A percentile compares a stretch with the other conserved stretches of the same genome.
Conservation (phyloP, 495 filamentous ascomycete species). For the Aspergillus diversus region DNA sequence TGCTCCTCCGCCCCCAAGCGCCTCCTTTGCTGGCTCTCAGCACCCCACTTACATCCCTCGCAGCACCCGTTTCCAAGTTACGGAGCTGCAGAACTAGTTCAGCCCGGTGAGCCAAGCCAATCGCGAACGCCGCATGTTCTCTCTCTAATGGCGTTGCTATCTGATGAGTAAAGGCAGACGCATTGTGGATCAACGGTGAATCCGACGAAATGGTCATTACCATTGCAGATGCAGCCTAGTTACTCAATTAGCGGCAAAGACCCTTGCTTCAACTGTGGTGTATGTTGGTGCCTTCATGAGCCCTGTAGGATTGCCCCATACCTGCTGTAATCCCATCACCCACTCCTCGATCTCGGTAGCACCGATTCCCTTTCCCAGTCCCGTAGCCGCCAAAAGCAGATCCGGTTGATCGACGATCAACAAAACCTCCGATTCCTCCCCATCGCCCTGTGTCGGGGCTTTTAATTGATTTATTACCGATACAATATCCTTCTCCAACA, state of each 20-base stretch:
- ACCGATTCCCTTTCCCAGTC: constrained; percentile 40
- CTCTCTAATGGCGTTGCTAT: constrained; percentile 62
- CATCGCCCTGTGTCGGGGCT: constrained; percentile 24
- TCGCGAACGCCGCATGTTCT: constrained; percentile 69
- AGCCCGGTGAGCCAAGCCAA: constrained; percentile 76
- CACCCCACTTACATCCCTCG: constrained; percentile 90
- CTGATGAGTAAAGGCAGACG: constrained; percentile 33
- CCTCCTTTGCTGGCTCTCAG: constrained; percentile 71
- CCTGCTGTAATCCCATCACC: constrained; percentile 50
- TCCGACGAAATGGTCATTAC: constrained; percentile 73
- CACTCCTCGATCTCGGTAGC: constrained; percentile 52
- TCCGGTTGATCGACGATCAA: constrained; percentile 58
- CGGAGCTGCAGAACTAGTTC: constrained; percentile 68
- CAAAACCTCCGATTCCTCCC: constrained; percentile 34
- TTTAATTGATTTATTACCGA: constrained; percentile 38
- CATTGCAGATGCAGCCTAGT: constrained; percentile 56
- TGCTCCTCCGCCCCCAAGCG: constrained; percentile 38
- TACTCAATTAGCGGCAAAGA: constrained; percentile 12
- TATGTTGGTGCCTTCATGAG: not conserved
- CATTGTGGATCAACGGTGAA: constrained; percentile 64
- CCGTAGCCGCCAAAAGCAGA: constrained; percentile 52
- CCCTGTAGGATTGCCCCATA: constrained; percentile 15
- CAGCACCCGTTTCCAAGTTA: constrained; percentile 79
- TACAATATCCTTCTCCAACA: constrained; percentile 44
- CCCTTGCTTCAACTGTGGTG: not conserved